Evolutionary conservation across 208 protist species (phyloP), one percentile per base, ranked within the genome.

Genomic region (Crithidia mellificae): DNA sequence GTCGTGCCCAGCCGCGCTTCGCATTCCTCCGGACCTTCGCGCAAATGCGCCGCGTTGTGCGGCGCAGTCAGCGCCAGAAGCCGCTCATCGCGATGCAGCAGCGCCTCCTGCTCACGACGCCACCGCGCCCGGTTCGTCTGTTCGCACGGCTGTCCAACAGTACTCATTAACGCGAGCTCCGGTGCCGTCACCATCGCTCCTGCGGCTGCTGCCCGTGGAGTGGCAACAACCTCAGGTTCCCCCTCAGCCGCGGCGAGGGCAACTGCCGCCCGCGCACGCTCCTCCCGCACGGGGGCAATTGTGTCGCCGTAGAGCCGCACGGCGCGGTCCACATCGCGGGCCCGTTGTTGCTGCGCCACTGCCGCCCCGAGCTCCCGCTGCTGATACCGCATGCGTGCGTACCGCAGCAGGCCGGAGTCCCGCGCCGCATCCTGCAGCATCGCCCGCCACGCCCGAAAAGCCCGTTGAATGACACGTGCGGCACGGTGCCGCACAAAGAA

Each of bases 381-480:
- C 64, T 88, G 81, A 41, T 94, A 94, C 6, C 49, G n/a, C 17
- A 68, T 70, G 3, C 63, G 78, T 8, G 75, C 57, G 14, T 79
- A 85, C 15, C 74, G 56, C 7, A 94, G 75, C 1, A 90, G 50
- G 8, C 50, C 62, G 4, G 74, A 62, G 50, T 94, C 81, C 46
- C 85, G 77, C 6, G 49, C 59, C 2, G 36, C 19, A 38, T 83
- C 74, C 41, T 82, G 41, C 30, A 53, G 72, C 73, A 87, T 81
- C 14, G 68, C 72, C 6, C 25, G 57, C 86, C 89, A 94, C 12
- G 0, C 15, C 14, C 89, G 79, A 56, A 81, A 94, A 7, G 74
- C 74, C 0, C 77, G 74, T 64, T 94, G 89, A 51, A 94, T 94
- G 6, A 75, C 78, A 20, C 59, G 30, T 0, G 89, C 89, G 0